A percentile compares a stretch with the other conserved stretches of the same genome.
phyloP scores from a whole-genome alignment of 2,329 filamentous ascomycete genomes.

The Dactylellina cionopaga region DNA sequence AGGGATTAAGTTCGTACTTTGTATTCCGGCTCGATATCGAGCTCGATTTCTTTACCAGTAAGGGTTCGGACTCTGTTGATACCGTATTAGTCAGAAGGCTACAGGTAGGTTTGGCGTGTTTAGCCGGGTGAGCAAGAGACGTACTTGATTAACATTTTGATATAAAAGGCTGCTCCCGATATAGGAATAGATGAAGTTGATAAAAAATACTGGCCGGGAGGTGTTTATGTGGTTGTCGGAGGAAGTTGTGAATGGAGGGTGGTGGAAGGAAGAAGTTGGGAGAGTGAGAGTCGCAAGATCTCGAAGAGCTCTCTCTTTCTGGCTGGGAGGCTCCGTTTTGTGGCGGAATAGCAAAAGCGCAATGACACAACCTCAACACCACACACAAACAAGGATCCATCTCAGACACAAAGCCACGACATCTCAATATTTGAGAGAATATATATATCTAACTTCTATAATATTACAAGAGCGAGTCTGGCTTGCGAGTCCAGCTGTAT shows the following conservation, averaged over 20 bases:
- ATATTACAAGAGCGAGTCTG: too few species aligned
- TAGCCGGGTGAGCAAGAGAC: conserved; percentile 48
- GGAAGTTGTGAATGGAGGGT: background rate
- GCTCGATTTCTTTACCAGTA: conserved; percentile 98
- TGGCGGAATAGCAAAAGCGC: conserved; percentile 39
- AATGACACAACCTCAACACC: conserved; percentile 38
- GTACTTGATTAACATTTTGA: conserved; percentile 67
- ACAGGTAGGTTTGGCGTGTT: background rate
- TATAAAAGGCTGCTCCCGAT: background rate
- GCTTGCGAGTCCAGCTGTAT: too few species aligned
- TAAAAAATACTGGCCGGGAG: background rate
- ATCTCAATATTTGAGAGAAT: too few species aligned
- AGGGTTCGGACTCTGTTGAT: conserved; percentile 85
- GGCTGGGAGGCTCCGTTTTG: background rate
- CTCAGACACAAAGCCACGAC: background rate
- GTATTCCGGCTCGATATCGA: conserved; percentile 94
- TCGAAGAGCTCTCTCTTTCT: background rate
- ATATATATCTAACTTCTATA: too few species aligned
- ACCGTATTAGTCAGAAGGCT: conserved; percentile 9
- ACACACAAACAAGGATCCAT: conserved; percentile 21
- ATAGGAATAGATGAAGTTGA: background rate
- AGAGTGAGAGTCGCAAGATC: conserved; percentile 5
- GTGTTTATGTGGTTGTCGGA: background rate
- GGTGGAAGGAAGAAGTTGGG: background rate
- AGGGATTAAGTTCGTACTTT: conserved; percentile 71